phyloP scores from a whole-genome alignment of 495 filamentous ascomycete species.

The Neurospora discreta region DNA sequence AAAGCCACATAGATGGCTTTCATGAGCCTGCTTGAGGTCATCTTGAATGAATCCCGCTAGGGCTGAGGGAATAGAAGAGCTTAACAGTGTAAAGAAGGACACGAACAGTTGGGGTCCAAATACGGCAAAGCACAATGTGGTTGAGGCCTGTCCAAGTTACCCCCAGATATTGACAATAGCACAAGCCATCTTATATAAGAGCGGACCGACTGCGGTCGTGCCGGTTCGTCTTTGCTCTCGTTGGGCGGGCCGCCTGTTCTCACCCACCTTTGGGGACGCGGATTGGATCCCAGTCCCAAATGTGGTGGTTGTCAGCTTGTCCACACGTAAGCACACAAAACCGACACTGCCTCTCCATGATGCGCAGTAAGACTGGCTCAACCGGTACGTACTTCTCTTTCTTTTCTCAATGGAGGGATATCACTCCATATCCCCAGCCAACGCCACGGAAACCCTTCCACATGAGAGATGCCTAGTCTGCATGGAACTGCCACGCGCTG shows the following conservation, averaged over 20 bases:
- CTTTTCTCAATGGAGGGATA: background rate
- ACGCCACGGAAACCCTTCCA: background rate
- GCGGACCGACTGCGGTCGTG: background rate
- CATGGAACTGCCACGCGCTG: background rate
- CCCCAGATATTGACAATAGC: background rate
- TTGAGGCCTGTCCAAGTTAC: background rate
- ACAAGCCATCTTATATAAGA: background rate
- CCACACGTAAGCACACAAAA: background rate
- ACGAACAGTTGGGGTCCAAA: background rate
- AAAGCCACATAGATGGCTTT: constrained; percentile 19
- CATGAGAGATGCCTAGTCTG: background rate
- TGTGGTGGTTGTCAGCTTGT: background rate
- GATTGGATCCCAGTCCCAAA: background rate
- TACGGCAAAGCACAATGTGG: background rate
- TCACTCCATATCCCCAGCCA: background rate
- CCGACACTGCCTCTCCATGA: background rate
- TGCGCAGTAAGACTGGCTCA: background rate
- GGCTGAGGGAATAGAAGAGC: background rate
- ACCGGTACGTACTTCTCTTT: background rate
- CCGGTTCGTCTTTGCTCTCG: background rate
- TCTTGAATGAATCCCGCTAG: background rate
- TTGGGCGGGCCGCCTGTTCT: background rate
- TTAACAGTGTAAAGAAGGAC: background rate
- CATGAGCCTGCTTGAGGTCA: background rate
- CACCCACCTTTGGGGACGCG: background rate